Percentiles rank a stretch among this genome's conserved stretches.
Conservation (phyloP, 305 asterid genomes). For the Solanum hybrid region DNA sequence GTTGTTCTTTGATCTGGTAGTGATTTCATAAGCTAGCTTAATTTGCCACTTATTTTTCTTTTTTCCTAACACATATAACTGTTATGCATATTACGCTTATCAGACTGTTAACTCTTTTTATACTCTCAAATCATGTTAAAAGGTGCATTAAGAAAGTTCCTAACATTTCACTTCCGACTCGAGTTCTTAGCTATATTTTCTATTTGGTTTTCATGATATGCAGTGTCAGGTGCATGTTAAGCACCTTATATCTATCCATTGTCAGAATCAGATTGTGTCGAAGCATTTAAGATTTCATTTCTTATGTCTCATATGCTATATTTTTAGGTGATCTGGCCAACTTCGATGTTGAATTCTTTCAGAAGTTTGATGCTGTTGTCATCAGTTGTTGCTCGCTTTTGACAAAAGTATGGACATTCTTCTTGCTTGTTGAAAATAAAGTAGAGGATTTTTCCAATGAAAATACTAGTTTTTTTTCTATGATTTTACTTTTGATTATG, state of each 20-base stretch:
- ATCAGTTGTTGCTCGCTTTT: slow-evolving; percentile 66
- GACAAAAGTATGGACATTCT: slow-evolving; percentile 45
- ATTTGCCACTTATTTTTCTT: background rate
- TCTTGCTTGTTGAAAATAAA: slow-evolving; percentile 4
- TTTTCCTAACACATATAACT: background rate
- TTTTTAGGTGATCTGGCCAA: slow-evolving; percentile 55
- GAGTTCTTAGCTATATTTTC: background rate
- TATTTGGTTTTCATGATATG: background rate
- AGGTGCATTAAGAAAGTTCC: background rate
- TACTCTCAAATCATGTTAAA: background rate
- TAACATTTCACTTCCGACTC: background rate
- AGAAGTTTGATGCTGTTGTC: slow-evolving; percentile 69
- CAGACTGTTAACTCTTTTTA: background rate
- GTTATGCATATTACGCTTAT: background rate
- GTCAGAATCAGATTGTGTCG: background rate
- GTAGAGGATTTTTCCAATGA: background rate
- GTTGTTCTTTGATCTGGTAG: background rate
- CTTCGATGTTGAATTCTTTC: slow-evolving; percentile 57
- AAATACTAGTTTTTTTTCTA: background rate
- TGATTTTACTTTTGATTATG: background rate
- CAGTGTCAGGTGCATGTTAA: background rate
- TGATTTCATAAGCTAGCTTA: background rate
- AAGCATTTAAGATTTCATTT: background rate
- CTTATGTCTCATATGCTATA: background rate
- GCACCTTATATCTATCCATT: background rate